These are phyloP conservation scores for Metschnikowia sp. DNA, from an alignment of 805 yeast species.

Conservation along the genomic window DNA sequence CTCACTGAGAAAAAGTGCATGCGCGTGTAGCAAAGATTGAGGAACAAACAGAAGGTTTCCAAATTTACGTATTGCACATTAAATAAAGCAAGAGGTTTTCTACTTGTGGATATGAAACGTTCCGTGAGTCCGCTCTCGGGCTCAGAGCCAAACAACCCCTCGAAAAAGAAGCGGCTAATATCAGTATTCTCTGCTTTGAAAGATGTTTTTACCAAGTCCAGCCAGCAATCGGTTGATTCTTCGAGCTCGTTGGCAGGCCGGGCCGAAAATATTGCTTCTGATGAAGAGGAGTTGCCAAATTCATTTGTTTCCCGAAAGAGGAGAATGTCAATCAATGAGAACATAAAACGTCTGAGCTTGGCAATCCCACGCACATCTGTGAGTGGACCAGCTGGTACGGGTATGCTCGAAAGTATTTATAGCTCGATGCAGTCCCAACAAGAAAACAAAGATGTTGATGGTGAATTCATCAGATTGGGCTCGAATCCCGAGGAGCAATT, in stretches of 20 bases:
- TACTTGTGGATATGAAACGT: constrained; percentile 14
- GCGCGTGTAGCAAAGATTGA: background rate
- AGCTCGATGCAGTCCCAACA: constrained; percentile 6
- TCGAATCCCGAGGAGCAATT: constrained; percentile 3
- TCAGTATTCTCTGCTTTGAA: constrained; percentile 15
- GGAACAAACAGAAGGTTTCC: background rate
- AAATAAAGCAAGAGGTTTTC: background rate
- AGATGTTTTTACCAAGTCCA: constrained; percentile 1
- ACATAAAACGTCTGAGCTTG: constrained; percentile 7
- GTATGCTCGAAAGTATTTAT: constrained; percentile 11
- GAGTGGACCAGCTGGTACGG: constrained; percentile 4
- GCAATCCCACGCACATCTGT: constrained; percentile 14
- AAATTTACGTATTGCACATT: background rate
- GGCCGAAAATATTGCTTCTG: background rate
- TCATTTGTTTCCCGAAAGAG: constrained; percentile 13
- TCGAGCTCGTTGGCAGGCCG: background rate
- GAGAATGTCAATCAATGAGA: constrained; percentile 10
- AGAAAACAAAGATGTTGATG: constrained; percentile 3
- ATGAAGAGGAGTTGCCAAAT: constrained; percentile 6
- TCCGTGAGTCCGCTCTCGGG: constrained; percentile 16
- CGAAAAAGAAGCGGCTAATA: constrained; percentile 12
- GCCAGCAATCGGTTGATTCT: background rate
- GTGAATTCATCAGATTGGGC: constrained; percentile 8
- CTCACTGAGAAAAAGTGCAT: background rate
- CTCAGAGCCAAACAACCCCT: constrained; percentile 1